phyloP scores from a whole-genome alignment of 495 filamentous ascomycete genomes.

The Penicillium tannophilum region DNA sequence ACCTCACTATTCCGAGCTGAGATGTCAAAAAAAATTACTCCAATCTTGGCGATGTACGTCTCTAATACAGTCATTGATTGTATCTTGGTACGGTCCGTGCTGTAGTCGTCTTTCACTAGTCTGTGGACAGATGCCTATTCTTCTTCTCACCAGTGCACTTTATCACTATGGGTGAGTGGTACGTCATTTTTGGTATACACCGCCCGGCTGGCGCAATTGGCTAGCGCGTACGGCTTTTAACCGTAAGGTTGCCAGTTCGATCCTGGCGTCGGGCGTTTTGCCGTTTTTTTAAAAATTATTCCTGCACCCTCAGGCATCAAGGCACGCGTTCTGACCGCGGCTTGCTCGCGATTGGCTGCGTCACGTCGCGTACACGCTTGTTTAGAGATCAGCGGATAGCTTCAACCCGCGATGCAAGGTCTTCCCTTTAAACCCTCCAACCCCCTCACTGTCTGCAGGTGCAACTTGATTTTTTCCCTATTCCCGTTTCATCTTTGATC shows the following conservation, averaged over 20 bases:
- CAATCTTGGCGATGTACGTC: too few relatives aligned
- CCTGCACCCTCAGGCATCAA: background rate
- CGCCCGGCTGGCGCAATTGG: too few relatives aligned
- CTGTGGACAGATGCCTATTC: background rate
- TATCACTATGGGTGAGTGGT: too few relatives aligned
- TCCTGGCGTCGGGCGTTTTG: background rate
- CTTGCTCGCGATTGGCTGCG: conserved; percentile 41
- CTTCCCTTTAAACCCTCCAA: conserved; percentile 31
- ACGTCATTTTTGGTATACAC: background rate
- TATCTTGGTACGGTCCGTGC: too few relatives aligned
- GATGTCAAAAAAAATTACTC: too few relatives aligned
- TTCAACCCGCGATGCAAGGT: conserved; percentile 47
- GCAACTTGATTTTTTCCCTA: conserved; percentile 20
- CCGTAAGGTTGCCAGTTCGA: background rate
- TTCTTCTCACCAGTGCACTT: background rate
- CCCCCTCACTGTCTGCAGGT: conserved; percentile 21
- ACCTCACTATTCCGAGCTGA: too few relatives aligned
- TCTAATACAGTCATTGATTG: too few relatives aligned
- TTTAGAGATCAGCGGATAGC: conserved; percentile 38
- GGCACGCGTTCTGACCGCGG: conserved; percentile 4
- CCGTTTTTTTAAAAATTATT: background rate
- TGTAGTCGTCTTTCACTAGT: background rate
- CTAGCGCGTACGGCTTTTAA: background rate
- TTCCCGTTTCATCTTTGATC: conserved; percentile 19
- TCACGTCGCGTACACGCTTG: conserved; percentile 54